A percentile compares a stretch with the other conserved stretches of the same genome.
Conservation (phyloP, 225 moss, liverwort and hornwort genomes). For the Physcomitrium patens region DNA sequence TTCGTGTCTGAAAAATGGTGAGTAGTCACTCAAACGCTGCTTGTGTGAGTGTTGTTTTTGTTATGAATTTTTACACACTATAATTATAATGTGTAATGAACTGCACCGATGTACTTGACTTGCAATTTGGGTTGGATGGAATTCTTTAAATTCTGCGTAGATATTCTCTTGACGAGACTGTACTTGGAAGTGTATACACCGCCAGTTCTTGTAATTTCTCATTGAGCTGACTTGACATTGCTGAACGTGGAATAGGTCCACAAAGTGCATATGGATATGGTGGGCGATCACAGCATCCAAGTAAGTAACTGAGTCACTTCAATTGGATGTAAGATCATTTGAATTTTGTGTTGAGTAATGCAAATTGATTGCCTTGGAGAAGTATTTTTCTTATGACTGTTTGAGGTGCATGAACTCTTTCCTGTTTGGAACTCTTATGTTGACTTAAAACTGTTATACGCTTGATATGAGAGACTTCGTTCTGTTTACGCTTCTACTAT, state of each 20-base stretch:
- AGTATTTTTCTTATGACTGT: neutral
- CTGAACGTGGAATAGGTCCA: constrained; percentile 36
- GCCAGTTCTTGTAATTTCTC: neutral
- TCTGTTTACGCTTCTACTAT: neutral
- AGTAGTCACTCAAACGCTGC: constrained; percentile 1
- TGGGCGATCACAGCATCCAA: constrained; percentile 49
- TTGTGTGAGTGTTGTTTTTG: too few species aligned
- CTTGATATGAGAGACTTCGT: neutral
- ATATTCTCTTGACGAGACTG: neutral
- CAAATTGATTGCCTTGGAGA: neutral
- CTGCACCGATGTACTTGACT: neutral
- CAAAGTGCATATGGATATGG: constrained; percentile 50
- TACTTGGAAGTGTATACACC: neutral
- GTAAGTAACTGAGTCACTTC: constrained; percentile 29
- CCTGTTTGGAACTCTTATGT: too few species aligned
- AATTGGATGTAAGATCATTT: neutral
- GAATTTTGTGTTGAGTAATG: neutral
- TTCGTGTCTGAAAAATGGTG: constrained; percentile 52
- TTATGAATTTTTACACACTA: neutral
- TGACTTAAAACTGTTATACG: neutral
- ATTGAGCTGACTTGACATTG: constrained; percentile 4
- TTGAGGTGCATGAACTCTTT: neutral
- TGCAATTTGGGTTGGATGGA: constrained; percentile 9
- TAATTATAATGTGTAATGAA: neutral
- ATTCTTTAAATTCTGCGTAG: neutral